These are phyloP conservation scores for Nitzschia sp. DNA, from an alignment of 108 stramenopile species.

Conservation along the genomic window DNA sequence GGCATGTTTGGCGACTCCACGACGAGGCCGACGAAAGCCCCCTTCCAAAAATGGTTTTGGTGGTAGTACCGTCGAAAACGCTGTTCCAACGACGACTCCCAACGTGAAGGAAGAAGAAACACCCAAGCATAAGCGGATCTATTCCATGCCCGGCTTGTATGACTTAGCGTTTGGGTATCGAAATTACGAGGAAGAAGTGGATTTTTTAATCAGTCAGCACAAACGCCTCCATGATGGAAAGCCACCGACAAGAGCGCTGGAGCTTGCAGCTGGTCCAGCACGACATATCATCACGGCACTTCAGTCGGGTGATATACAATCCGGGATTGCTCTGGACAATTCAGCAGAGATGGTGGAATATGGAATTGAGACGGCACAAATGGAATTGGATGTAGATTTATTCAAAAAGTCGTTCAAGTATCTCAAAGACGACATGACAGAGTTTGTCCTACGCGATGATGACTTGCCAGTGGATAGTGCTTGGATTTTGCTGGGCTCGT, in stretches of 20 bases:
- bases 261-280: conserved; percentile 84
- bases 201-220: conserved; percentile 69
- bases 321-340: conserved; percentile 63
- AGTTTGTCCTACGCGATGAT: conserved; percentile 24
- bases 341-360: conserved; percentile 76
- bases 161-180: conserved; percentile 86
- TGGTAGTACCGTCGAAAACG: background rate
- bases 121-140: conserved; percentile 37
- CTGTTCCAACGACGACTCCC: background rate
- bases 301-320: conserved; percentile 25
- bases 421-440: conserved; percentile 66
- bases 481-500: conserved; percentile 79
- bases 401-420: conserved; percentile 47
- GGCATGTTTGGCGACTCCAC: conserved; percentile 15
- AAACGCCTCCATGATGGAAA: conserved; percentile 22
- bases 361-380: conserved; percentile 51
- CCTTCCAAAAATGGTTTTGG: conserved; percentile 3
- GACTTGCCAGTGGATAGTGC: conserved; percentile 63
- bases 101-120: background rate
- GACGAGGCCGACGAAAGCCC: conserved; percentile 4
- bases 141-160: conserved; percentile 77
- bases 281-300: conserved; percentile 75
- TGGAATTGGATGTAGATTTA: conserved; percentile 39
- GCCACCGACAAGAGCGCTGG: conserved; percentile 48
- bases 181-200: conserved; percentile 77